phyloP scores from a whole-genome alignment of 371 early-diverging fungal species.

The Rhizopus delemar region DNA sequence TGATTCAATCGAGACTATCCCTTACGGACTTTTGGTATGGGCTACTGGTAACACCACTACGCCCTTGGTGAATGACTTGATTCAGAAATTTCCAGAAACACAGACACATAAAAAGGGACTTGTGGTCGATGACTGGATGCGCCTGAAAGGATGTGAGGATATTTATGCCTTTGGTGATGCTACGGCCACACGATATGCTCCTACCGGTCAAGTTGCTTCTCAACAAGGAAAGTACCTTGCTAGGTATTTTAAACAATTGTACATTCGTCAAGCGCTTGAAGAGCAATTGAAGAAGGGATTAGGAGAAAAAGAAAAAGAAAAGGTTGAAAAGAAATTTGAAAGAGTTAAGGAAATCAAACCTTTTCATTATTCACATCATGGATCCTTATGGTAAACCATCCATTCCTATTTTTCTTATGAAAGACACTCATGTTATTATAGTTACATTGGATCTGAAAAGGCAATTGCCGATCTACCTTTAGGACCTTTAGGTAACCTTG shows the following conservation, averaged over 20 bases:
- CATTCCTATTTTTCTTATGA: background rate
- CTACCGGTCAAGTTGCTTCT: slow-evolving; percentile 92
- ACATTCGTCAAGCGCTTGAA: slow-evolving; percentile 48
- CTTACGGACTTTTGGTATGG: slow-evolving; percentile 92
- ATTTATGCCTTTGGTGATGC: slow-evolving; percentile 91
- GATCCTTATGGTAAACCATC: slow-evolving; percentile 72
- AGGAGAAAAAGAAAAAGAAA: slow-evolving; percentile 40
- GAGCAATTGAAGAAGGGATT: slow-evolving; percentile 23
- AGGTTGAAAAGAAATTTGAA: slow-evolving; percentile 41
- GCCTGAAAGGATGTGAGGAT: slow-evolving; percentile 70
- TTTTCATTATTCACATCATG: slow-evolving; percentile 82
- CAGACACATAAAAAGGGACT: slow-evolving; percentile 85
- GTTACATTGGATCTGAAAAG: slow-evolving; percentile 86
- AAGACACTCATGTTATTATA: slow-evolving; percentile 12
- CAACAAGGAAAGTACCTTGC: slow-evolving; percentile 89
- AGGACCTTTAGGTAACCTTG: slow-evolving; percentile 68
- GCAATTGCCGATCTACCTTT: slow-evolving; percentile 89
- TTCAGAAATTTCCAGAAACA: slow-evolving; percentile 64
- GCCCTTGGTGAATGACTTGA: slow-evolving; percentile 74
- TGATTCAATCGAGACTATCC: slow-evolving; percentile 65
- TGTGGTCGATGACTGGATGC: slow-evolving; percentile 81
- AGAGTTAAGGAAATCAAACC: slow-evolving; percentile 58
- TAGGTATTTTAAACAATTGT: slow-evolving; percentile 61
- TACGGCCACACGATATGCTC: slow-evolving; percentile 83
- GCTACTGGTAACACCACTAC: slow-evolving; percentile 93